A percentile compares a stretch with the other conserved stretches of the same genome.
phyloP scores from a whole-genome alignment of 257 asterid genomes.

The Plectranthus barbatus region DNA sequence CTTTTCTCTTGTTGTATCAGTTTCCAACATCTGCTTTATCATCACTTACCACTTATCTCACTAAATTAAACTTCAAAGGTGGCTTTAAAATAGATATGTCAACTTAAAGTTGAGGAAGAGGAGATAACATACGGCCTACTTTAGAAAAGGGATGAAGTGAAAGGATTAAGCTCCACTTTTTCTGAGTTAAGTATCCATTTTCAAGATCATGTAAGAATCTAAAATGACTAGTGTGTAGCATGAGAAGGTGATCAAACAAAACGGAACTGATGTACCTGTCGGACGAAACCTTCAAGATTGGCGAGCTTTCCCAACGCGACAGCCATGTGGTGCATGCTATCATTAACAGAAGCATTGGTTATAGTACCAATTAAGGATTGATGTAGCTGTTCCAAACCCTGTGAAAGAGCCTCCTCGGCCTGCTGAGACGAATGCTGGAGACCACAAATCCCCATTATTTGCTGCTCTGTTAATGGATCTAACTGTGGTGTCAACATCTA shows the following conservation, averaged over 20 bases:
- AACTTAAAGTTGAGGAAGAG: background rate
- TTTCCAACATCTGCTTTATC: slow-evolving; percentile 22
- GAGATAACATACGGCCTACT: slow-evolving; percentile 5
- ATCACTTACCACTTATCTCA: slow-evolving; percentile 20
- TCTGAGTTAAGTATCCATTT: background rate
- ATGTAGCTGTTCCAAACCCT: slow-evolving; percentile 80
- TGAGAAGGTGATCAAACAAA: background rate
- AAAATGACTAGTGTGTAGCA: background rate
- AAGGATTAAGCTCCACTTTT: background rate
- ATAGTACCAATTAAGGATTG: slow-evolving; percentile 69
- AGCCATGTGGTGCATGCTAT: slow-evolving; percentile 87
- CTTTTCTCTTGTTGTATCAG: no score
- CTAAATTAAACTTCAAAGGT: slow-evolving; percentile 11
- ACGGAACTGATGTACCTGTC: slow-evolving; percentile 50
- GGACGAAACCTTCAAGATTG: slow-evolving; percentile 80
- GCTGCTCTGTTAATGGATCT: slow-evolving; percentile 91
- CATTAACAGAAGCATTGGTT: slow-evolving; percentile 48
- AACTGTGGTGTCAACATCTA: slow-evolving; percentile 72
- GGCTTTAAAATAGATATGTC: slow-evolving; percentile 10
- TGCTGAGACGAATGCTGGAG: slow-evolving; percentile 89
- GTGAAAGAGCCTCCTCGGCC: slow-evolving; percentile 93
- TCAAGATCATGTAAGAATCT: background rate
- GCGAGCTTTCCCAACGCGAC: slow-evolving; percentile 75
- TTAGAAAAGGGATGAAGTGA: background rate
- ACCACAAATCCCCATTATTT: slow-evolving; percentile 70